Base-by-base conservation (phyloP, 345 rosid species). In the Bretschneidera sinensis region DNA sequence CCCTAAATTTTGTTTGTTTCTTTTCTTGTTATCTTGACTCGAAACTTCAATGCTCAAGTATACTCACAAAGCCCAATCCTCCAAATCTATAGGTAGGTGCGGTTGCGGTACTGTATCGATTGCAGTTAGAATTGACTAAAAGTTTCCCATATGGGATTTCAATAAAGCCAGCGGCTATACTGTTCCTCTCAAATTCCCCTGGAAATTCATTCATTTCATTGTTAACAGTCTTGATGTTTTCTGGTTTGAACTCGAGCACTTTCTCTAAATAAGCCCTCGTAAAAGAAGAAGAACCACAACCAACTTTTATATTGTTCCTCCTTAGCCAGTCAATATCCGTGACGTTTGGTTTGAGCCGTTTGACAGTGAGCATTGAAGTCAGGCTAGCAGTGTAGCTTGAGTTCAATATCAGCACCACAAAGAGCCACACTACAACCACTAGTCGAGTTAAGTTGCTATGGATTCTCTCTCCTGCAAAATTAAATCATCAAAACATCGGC, bases 361-460 rank as follows among this genome's bases (percentile, higher is more conserved):
- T 74, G 9, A 83, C 67, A 0, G 88, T 83, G 13, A 85, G 83
- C 82, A 79, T 65, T 17, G 88, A 81, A 24, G 80, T 69, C 24
- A 85, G 64, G 57, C 73, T 62, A 9, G 92, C 88, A 0, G 88
- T 83, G 74, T 83, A 85, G 74, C 88, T 83, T 47, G 83, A 76
- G 39, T 48, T 83, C 33, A 83, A 70, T 59, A 83, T 72, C 55
- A 83, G 24, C 54, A 75, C 91, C 17, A 82, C 78, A 56, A 79
- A 81, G 19, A 83, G 77, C 91, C 91, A 83, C 4, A 71, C 78
- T 34, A 70, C 62, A 16, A 83, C 49, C 61, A 85, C 91, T 1
- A 79, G 51, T 19, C 79, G 55, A 34, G 86, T 72, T 14, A 81
- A 62, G 45, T 77, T 75, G 59, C 78, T 43, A 0, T 61, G 0